phyloP scores from a whole-genome alignment of 495 filamentous ascomycete genomes.

The Achaetomiella virescens region DNA sequence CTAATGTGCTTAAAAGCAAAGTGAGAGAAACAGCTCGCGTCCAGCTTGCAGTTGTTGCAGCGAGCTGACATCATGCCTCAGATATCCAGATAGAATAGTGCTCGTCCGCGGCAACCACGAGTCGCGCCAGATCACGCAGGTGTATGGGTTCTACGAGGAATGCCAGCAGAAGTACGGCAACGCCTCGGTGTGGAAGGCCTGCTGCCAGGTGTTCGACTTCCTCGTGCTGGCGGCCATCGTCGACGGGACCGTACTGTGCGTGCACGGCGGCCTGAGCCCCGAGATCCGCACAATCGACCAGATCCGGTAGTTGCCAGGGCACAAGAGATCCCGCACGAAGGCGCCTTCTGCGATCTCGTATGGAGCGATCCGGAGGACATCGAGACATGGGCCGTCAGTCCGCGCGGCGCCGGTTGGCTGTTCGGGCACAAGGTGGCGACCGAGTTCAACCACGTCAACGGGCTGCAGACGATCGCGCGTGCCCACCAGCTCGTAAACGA shows the following conservation, averaged over 20 bases:
- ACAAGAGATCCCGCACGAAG: constrained; percentile 97
- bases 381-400: constrained; percentile 95
- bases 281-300: constrained; percentile 96
- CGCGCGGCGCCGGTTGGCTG: constrained; percentile 91
- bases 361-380: constrained; percentile 99
- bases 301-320: constrained; percentile 92
- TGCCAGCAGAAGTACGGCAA: constrained; percentile 98
- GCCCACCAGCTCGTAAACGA: constrained; percentile 98
- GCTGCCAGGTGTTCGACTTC: constrained; percentile 98
- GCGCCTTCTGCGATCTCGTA: constrained; percentile 95
- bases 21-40: constrained; percentile 36
- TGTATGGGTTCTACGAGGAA: constrained; percentile 98
- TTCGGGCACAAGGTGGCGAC: constrained; percentile 96
- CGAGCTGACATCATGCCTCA: constrained; percentile 35
- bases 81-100: constrained; percentile 91
- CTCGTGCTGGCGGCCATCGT: constrained; percentile 93
- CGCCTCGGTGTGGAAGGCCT: constrained; percentile 97
- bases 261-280: constrained; percentile 92
- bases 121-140: constrained; percentile 95
- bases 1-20: constrained; percentile 95
- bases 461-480: constrained; percentile 85
- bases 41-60: background rate
- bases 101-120: constrained; percentile 97
- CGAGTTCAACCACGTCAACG: constrained; percentile 99
- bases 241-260: constrained; percentile 92